Base-by-base conservation (phyloP, 1,284 basidiomycete genomes). In the Ganoderma boninense region DNA sequence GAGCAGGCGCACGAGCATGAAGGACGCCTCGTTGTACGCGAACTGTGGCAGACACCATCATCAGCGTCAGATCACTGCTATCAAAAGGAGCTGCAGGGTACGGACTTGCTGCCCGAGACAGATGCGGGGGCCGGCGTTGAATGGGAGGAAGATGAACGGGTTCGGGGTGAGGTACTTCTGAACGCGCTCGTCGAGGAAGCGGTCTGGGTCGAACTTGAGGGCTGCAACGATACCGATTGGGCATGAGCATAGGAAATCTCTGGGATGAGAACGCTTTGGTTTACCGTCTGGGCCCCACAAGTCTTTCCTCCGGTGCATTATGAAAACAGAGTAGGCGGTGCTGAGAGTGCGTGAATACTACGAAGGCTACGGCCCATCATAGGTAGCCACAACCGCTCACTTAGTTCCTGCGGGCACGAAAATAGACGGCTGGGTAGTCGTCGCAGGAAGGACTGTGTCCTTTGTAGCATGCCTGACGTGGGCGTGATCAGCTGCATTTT, bases 1-100 rank as follows among this genome's bases (percentile, higher is more conserved):
- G n/a, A 92, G 77, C n/a, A 93, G 80, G 13, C 89, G 86, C 57
- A 92, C 84, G 69, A 92, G 77, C 83, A 91, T 86, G 80, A 90
- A 91, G 0, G 90, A 91, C 75, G 86, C 85, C 74, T 92, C 90
- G 77, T 91, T 90, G 77, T 91, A 91, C 3, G 91, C 91, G 77
- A 91, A 91, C 86, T 91, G 68, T n/a, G 20, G 23, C 8, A 26
- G 42, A 26, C 2, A 20, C 42, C 18, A 40, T 23, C 40, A 18
- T 32, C 32, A 23, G 26, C 26, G 10, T 40, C 57, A 13, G 8
- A n/a, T 11, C 1, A 38, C 38, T 6, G 10, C 38, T 38, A 38
- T 38, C 38, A 38, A 6, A 38, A 13, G 57, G n/a, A 5, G 18
- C 7, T 23, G 14, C 8, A 35, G n/a, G 38, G 23, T 16, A 32